Base-by-base conservation (phyloP, 2,329 filamentous ascomycete genomes). In the Arthrobotrys musiformis region DNA sequence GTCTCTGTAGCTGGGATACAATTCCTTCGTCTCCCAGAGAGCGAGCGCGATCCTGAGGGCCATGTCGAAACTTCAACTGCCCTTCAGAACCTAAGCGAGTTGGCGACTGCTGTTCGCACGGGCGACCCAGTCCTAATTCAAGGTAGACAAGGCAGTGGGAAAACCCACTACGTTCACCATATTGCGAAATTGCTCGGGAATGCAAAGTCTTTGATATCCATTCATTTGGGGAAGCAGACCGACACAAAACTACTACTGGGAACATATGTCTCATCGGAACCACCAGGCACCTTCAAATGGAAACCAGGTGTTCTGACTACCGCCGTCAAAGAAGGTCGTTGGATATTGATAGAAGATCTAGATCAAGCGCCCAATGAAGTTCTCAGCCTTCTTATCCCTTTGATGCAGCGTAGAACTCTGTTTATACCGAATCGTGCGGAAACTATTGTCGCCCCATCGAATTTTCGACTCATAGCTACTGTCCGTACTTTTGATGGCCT, bases 211-310 rank as follows among this genome's bases (percentile, higher is more conserved):
- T 93, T 99, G 90, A 91, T 99, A 63, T 98, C 94, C 2, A 86
- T 99, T 30, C 94, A 99, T 83, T 86, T 99, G 35, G 99, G 99
- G 82, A 95, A 98, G 84, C 96, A 99, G 83, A 98, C 94, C 1
- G 95, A 99, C 84, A 94, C 94, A 0, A 99, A 99, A 84, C 92
- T 97, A 85, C 89, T 99, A 44, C 89, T 99, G 79, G 95, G 95
- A 2, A 89, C 98, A 82, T 98, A 99, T 84, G 92, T 94, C 0
- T 95, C 93, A 22, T 64, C 70, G 17, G 94, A 93, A 72, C 89
- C 91, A 15, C 94, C 93, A 0, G 94, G 94, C 0, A 94, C 92
- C 8, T 99, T 99, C 82, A 89, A 89, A 61, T 99, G 95, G 95
- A 90, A 92, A 75, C 89, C 95, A 2, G 95, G 95, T 84, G 92